A percentile compares a stretch with the other conserved stretches of the same genome.
Conservation (phyloP, 108 stramenopile genomes). For the Phaeodactylum tricornutum region DNA sequence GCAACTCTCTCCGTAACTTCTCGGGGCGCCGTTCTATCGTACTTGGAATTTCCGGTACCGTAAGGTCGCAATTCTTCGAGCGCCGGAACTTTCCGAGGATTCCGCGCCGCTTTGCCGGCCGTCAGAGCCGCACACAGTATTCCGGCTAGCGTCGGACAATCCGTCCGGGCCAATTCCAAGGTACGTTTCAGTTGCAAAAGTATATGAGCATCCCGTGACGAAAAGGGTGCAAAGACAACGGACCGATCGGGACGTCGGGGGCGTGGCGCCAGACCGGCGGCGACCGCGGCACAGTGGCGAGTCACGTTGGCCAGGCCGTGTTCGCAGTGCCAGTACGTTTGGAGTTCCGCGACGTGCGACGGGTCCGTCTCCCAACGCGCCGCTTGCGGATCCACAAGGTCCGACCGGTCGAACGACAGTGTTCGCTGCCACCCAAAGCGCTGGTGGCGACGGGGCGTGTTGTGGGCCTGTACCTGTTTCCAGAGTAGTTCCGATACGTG, state of each 20-base stretch:
- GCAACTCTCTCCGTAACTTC: too few relatives aligned
- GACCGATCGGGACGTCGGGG: conserved; percentile 54
- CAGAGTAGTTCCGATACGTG: too few relatives aligned
- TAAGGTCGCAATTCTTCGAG: conserved; percentile 32
- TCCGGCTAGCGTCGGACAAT: neutral
- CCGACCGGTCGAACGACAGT: too few relatives aligned
- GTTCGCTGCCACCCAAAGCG: too few relatives aligned
- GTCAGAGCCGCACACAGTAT: conserved; percentile 50
- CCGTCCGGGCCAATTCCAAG: conserved; percentile 19
- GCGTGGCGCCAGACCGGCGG: conserved; percentile 50
- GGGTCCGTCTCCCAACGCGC: too few relatives aligned
- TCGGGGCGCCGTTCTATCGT: too few relatives aligned
- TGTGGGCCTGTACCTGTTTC: too few relatives aligned
- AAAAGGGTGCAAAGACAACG: conserved; percentile 64
- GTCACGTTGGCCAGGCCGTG: conserved; percentile 9
- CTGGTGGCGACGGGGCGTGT: too few relatives aligned
- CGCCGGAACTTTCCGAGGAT: conserved; percentile 38
- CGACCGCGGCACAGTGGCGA: conserved; percentile 36
- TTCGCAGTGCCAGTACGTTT: conserved; percentile 4
- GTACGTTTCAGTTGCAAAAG: conserved; percentile 74
- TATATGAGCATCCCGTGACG: conserved; percentile 72
- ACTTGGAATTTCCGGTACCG: conserved; percentile 47
- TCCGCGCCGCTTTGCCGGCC: conserved; percentile 65
- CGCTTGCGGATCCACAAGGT: too few relatives aligned
- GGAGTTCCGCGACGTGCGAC: neutral